Base-by-base conservation (phyloP, 116 monocot genomes). In the Phalaenopsis hybrid region DNA sequence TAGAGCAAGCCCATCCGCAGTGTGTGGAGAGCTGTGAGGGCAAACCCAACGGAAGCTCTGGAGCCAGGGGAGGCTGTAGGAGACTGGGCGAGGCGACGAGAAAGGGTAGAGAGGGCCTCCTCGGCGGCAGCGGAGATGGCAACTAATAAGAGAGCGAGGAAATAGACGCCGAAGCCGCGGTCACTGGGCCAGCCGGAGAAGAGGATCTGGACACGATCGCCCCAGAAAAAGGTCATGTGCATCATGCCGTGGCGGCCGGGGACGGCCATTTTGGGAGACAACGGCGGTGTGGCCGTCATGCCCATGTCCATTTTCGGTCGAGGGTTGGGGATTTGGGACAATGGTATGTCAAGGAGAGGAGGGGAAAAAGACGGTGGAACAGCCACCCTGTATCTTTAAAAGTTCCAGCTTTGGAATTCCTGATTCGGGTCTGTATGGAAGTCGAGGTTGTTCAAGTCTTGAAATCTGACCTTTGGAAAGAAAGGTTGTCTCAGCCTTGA, bases 141-240 rank as follows among this genome's bases (percentile, higher is more conserved):
- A 16, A 78, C 70, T 50, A 79, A 9, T 78, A 83, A n/a, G 52
- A 83, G 83, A 11, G 83, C 78, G 55, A 83, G 69, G 72, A 83
- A 20, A 63, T 83, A 83, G 41, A 33, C 5, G 0, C 41, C 69
- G 1, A 83, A 13, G 37, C 83, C 83, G 43, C 55, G 78, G 68
- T 78, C 69, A 0, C 78, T 78, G 41, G 83, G 83, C 76, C 76
- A 83, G 68, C 78, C 70, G n/a, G 83, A 50, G 83, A 83, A 83
- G 83, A 83, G 83, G 78, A 83, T 72, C 45, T 78, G 69, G 37
- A 63, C 78, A 4, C 69, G 69, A 69, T 25, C 48, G n/a, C 83
- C 83, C 83, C 83, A 83, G 83, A 78, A 83, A 70, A 83, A 83
- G 55, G 78, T 78, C 83, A 83, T 83, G 78, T 83, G 83, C 78